Base-by-base conservation (phyloP, 139 green algal genomes). In the Tetratostichococcus sp. region DNA sequence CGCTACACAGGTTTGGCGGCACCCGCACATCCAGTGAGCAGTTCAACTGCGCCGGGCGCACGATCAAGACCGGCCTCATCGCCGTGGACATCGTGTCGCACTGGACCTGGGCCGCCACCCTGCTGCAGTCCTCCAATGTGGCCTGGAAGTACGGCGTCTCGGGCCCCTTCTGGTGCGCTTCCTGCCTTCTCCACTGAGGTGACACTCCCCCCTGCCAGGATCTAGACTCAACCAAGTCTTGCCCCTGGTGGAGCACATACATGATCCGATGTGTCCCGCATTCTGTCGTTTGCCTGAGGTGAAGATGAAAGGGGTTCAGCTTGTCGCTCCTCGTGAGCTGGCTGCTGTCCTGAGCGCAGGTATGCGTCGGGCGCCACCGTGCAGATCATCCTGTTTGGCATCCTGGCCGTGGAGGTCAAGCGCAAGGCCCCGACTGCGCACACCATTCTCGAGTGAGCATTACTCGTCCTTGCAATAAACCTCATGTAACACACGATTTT, bases 391-490 rank as follows among this genome's bases (percentile, higher is more conserved):
- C 90, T 98, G 34, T 97, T 98, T 69, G 91, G 90, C 70, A 89
- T 98, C 59, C 82, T 98, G 28, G 92, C 94, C n/a, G 91, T 98
- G 30, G 85, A 98, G 82, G 88, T 98, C 79, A 98, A 98, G 88
- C 87, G 89, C 67, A 97, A 97, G 78, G 93, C 93, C 19, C 91
- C 91, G 67, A 93, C 83, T 26, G 89, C 89, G 6, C 94, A 98
- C 84, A 98, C 94, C 32, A 88, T 97, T 69, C 87, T 95, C 35
- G 94, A 98, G 80, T 94, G 98, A 75, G 78, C 72, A 65, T 23
- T 73, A 4, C n/a, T 23, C 68, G 16, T 30, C 31, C 34, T 30
- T 4, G 33, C 16, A 25, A 58, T 31, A 3, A 1, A 31, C 67
- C 17, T 21, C 31, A 43, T 58, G 21, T 42, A 17, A 30, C 66